These are phyloP conservation scores for Mycena metata DNA, from an alignment of 768 basidiomycete species.

Conservation along the genomic window DNA sequence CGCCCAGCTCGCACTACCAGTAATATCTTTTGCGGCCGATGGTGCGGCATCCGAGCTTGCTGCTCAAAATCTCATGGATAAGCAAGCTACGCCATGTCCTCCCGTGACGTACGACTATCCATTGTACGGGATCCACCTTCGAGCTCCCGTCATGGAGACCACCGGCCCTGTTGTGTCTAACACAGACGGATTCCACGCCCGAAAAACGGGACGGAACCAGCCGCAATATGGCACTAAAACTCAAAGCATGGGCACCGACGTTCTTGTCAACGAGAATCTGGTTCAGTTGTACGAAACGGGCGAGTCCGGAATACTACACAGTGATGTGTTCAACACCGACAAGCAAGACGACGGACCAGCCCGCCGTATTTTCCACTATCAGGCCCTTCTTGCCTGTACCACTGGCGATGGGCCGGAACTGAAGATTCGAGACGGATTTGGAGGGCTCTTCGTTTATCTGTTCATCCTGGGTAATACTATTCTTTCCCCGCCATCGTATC, in stretches of 20 bases:
- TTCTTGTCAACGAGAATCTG: conserved; percentile 41
- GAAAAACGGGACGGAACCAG: conserved; percentile 33
- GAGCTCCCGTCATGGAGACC: too few relatives aligned
- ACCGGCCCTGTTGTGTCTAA: too few relatives aligned
- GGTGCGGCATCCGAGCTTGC: conserved; percentile 43
- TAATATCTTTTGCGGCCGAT: conserved; percentile 41
- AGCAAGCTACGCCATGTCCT: conserved; percentile 9
- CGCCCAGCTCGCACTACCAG: conserved; percentile 28
- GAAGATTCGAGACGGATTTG: conserved; percentile 33
- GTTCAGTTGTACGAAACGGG: conserved; percentile 36
- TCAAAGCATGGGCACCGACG: conserved; percentile 40
- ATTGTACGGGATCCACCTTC: conserved; percentile 40
- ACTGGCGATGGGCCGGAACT: conserved; percentile 5
- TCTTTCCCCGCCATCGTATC: too few relatives aligned
- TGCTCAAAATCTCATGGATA: conserved; percentile 42
- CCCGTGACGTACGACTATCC: conserved; percentile 40
- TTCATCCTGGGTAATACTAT: conserved; percentile 43
- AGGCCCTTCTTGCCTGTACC: conserved; percentile 25
- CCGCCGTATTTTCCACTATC: conserved; percentile 32
- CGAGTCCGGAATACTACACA: not conserved
- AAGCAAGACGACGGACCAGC: conserved; percentile 44
- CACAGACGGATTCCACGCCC: too few relatives aligned
- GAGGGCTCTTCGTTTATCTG: conserved; percentile 44
- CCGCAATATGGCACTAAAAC: too few relatives aligned
- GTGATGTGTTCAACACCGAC: conserved; percentile 37